Base-by-base conservation (phyloP, 2,329 filamentous ascomycete species). In the Emergomyces africanus region DNA sequence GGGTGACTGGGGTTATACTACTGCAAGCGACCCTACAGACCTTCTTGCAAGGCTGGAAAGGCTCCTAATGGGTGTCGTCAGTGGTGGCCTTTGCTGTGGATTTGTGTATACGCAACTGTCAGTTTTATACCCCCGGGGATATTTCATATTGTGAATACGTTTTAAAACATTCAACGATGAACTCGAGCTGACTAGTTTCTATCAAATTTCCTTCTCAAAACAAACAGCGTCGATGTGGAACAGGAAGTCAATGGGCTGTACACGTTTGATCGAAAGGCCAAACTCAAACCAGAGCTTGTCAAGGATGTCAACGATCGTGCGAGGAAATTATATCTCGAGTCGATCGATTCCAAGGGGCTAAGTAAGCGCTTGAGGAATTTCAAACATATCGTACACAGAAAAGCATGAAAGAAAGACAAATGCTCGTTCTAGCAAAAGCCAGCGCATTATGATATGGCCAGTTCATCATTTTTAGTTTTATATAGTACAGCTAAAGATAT, bases 171-270 rank as follows among this genome's bases (percentile, higher is more conserved):
- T 14, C 48, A 50, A 33, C n/a, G n/a, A n/a, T n/a, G n/a, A n/a
- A n/a, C 18, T 1, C 33, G 15, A 33, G 30, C 49, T 51, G 4
- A 51, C 49, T 28, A 28, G 44, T 28, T 48, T 48, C 12, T 5
- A 25, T 23, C 2, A n/a, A n/a, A n/a, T n/a, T n/a, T n/a, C n/a
- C n/a, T n/a, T n/a, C n/a, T n/a, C n/a, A 25, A 15, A 15, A 30
- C 28, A 33, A 33, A n/a, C 8, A 51, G 49, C 35, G 49, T 35
- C 59, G 80, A 83, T 66, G 83, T 87, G 57, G 84, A 87, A 69
- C 84, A 87, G 65, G 85, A 87, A 66, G 81, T 83, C 41, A 87
- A 88, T 64, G 85, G 84, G 0, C 66, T 87, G 28, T 87, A 86
- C 64, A 80, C 83, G 0, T 85, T 80, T 62, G 79, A 86, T 61